Percentiles rank a stretch among this genome's conserved stretches.
Conservation (phyloP, 108 stramenopile genomes). For the Fistulifera pelliculosa region DNA sequence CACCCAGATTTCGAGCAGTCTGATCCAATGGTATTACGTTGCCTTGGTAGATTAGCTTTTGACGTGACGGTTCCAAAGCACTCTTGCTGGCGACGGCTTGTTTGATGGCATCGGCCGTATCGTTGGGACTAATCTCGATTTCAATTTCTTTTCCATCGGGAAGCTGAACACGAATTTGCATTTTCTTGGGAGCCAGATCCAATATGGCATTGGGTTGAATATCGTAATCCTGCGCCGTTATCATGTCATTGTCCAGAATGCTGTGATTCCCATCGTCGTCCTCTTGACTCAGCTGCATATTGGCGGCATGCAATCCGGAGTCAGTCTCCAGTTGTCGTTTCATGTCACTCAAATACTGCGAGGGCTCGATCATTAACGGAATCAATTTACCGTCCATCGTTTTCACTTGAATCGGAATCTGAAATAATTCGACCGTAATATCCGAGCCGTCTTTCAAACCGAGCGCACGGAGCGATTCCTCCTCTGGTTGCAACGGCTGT, state of each 20-base stretch:
- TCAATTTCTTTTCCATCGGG: slow-evolving; percentile 16
- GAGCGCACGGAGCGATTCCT: slow-evolving; percentile 2
- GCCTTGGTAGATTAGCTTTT: slow-evolving; percentile 15
- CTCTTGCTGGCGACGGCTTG: slow-evolving; percentile 10
- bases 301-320: slow-evolving; percentile 12
- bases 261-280: too few species aligned
- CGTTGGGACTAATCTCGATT: slow-evolving; percentile 9
- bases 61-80: slow-evolving; percentile 10
- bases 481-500: slow-evolving; percentile 3
- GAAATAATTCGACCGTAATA: slow-evolving; percentile 10
- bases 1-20: slow-evolving; percentile 2
- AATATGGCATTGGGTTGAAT: slow-evolving; percentile 12
- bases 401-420: slow-evolving; percentile 14
- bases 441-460: slow-evolving; percentile 13
- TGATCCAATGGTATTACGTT: slow-evolving; percentile 3
- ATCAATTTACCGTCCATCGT: slow-evolving; percentile 11
- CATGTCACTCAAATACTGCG: slow-evolving; percentile 10
- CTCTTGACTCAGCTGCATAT: slow-evolving; percentile 7
- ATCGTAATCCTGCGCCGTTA: slow-evolving; percentile 7
- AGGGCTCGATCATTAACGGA: slow-evolving; percentile 13
- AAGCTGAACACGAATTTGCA: slow-evolving; percentile 9
- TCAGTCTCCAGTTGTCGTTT: slow-evolving; percentile 11
- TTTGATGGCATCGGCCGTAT: slow-evolving; percentile 11
- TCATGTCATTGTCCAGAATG: slow-evolving; percentile 10
- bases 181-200: slow-evolving; percentile 13